These are phyloP conservation scores for Talaromyces sp. DNA, from an alignment of 2,329 filamentous ascomycete species.

Conservation along the genomic window DNA sequence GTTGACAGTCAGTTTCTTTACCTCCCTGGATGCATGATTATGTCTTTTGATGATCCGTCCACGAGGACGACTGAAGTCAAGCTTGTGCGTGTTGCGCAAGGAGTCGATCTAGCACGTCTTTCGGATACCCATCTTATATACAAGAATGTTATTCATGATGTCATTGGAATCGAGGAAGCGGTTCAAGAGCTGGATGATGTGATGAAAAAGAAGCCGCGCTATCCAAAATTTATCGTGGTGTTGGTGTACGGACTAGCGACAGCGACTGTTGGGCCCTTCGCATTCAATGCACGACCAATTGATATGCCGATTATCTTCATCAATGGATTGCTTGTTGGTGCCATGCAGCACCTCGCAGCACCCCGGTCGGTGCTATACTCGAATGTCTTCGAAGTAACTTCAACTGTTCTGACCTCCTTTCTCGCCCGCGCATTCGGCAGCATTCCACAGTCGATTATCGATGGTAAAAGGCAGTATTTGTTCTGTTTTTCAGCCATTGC, in stretches of 20 bases:
- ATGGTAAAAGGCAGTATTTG: slow-evolving; percentile 40
- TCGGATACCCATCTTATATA: slow-evolving; percentile 48
- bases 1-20: slow-evolving; percentile 89
- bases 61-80: slow-evolving; percentile 50
- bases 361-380: slow-evolving; percentile 70
- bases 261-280: slow-evolving; percentile 74
- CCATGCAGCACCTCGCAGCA: slow-evolving; percentile 73
- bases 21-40: slow-evolving; percentile 62
- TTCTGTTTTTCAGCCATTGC: slow-evolving; percentile 73
- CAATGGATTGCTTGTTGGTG: slow-evolving; percentile 71
- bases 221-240: slow-evolving; percentile 56
- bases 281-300: slow-evolving; percentile 73
- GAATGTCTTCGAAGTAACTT: slow-evolving; percentile 66
- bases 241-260: slow-evolving; percentile 74
- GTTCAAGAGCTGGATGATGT: slow-evolving; percentile 53
- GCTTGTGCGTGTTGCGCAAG: slow-evolving; percentile 42
- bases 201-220: slow-evolving; percentile 59
- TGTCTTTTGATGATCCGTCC: slow-evolving; percentile 60
- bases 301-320: slow-evolving; percentile 77
- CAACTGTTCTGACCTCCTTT: slow-evolving; percentile 67
- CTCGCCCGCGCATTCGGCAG: slow-evolving; percentile 68
- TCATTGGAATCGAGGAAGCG: slow-evolving; percentile 47
- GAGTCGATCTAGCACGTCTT: slow-evolving; percentile 46
- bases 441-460: slow-evolving; percentile 47
- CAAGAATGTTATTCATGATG: slow-evolving; percentile 49